These are phyloP conservation scores for Chlamydomonas incerta DNA, from an alignment of 139 green algal species.

Conservation along the genomic window DNA sequence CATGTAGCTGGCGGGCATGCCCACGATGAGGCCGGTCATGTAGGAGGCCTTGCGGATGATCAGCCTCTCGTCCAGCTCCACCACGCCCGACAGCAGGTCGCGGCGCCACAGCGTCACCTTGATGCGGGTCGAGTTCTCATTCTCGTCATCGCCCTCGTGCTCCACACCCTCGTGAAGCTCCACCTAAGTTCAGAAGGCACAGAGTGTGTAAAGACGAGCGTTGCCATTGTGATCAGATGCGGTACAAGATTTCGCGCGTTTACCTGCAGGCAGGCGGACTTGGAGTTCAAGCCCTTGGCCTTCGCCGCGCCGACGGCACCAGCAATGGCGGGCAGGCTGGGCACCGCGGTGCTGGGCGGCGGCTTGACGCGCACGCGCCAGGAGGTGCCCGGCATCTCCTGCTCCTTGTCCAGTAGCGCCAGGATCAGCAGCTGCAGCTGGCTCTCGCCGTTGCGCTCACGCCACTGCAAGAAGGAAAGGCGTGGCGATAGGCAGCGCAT, in stretches of 20 bases:
- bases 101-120: slow-evolving; percentile 38
- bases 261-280: slow-evolving; percentile 29
- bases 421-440: slow-evolving; percentile 39
- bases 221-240: neutral
- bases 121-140: neutral
- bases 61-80: slow-evolving; percentile 45
- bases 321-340: neutral
- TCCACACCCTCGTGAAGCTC: no score
- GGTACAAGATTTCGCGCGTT: no score
- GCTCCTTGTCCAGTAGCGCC: slow-evolving; percentile 39
- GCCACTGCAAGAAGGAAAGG: neutral
- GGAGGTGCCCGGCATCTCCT: slow-evolving; percentile 19
- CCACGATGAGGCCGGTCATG: slow-evolving; percentile 37
- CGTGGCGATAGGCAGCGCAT: no score
- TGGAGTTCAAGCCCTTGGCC: neutral
- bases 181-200: neutral
- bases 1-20: slow-evolving; percentile 8
- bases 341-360: neutral
- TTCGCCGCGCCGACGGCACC: no score
- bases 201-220: neutral
- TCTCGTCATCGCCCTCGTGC: neutral
- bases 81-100: slow-evolving; percentile 42
- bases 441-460: neutral
- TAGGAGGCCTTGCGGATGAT: slow-evolving; percentile 14
- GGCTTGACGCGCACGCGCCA: slow-evolving; percentile 9